These are phyloP conservation scores for Rhizoctonia solani DNA, from an alignment of 1,284 basidiomycete genomes.

Conservation along the genomic window DNA sequence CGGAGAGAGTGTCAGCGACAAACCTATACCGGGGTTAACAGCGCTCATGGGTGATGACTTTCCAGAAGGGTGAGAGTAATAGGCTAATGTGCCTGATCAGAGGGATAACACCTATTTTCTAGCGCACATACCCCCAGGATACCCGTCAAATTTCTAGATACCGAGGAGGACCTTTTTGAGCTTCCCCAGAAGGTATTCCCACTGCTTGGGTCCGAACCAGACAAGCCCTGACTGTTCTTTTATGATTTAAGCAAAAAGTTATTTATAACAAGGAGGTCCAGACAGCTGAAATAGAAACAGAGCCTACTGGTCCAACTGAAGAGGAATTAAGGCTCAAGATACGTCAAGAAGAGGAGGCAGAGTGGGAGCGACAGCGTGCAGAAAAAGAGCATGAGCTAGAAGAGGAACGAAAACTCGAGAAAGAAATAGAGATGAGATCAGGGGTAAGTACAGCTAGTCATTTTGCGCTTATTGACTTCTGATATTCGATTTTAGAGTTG, in stretches of 20 bases:
- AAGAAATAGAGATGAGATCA: conserved; percentile 81
- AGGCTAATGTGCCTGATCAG: background rate
- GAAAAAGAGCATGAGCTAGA: conserved; percentile 79
- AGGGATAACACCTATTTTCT: background rate
- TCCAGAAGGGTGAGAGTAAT: conserved; percentile 25
- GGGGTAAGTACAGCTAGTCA: conserved; percentile 55
- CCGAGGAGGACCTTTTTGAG: conserved; percentile 87
- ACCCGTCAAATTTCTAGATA: conserved; percentile 74
- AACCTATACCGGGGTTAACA: conserved; percentile 5
- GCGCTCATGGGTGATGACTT: conserved; percentile 16
- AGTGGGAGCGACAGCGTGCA: conserved; percentile 62
- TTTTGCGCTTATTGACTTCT: conserved; percentile 8
- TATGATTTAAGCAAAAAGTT: conserved; percentile 67
- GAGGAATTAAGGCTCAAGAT: conserved; percentile 76
- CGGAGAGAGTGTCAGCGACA: conserved; percentile 36
- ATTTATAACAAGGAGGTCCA: conserved; percentile 95
- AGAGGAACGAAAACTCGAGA: conserved; percentile 75
- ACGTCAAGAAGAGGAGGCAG: conserved; percentile 63
- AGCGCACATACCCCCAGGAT: conserved; percentile 7
- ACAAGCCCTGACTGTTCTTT: conserved; percentile 24
- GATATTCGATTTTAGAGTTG: conserved; percentile 59
- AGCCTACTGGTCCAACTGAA: conserved; percentile 57
- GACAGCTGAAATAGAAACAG: conserved; percentile 69
- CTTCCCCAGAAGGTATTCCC: conserved; percentile 75
- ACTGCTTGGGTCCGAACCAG: too few relatives aligned